These are phyloP conservation scores for Wickerhamomyces sp. DNA, from an alignment of 1,139 yeast species.

Conservation along the genomic window DNA sequence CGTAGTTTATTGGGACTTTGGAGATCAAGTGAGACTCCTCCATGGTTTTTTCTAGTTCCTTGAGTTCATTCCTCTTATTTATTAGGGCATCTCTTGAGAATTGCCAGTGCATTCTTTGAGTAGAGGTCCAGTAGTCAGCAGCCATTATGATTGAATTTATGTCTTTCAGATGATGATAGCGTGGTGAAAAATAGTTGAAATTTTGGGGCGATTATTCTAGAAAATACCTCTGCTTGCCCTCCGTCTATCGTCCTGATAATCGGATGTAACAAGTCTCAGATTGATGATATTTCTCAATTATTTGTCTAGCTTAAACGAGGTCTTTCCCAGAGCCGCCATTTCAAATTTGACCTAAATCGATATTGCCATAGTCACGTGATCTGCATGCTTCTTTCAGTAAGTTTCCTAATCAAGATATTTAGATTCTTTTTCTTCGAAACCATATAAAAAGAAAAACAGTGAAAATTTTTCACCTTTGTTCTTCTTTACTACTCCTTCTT, in stretches of 20 bases:
- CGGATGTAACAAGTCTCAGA: no score
- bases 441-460: neutral
- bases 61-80: conserved; percentile 34
- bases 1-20: conserved; percentile 43
- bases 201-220: neutral
- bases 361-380: neutral
- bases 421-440: neutral
- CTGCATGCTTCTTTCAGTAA: neutral
- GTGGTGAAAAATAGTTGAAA: neutral
- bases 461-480: conserved; percentile 5
- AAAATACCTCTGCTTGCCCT: neutral
- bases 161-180: neutral
- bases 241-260: no score
- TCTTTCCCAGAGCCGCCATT: no score
- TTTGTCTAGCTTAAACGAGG: no score
- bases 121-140: conserved; percentile 66
- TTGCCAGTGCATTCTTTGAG: conserved; percentile 62
- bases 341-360: neutral
- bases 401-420: neutral
- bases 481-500: conserved; percentile 2
- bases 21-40: conserved; percentile 36
- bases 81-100: conserved; percentile 44
- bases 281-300: no score
- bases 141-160: conserved; percentile 33
- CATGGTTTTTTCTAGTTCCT: conserved; percentile 30